These are phyloP conservation scores for Jaapia argillacea DNA, from an alignment of 768 basidiomycete species.

Conservation along the genomic window DNA sequence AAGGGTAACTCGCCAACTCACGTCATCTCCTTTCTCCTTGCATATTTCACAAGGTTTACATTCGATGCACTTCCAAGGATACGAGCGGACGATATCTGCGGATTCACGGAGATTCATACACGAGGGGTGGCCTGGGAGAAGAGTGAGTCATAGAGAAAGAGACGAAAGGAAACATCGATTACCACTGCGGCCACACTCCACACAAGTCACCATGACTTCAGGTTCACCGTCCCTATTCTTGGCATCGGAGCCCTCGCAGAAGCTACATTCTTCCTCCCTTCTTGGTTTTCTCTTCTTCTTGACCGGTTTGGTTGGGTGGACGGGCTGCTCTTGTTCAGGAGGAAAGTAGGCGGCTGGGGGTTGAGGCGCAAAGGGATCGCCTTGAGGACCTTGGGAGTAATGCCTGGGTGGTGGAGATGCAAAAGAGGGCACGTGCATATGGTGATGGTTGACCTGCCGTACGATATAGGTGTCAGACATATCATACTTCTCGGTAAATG, in stretches of 20 bases:
- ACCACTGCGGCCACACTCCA: conserved; percentile 81
- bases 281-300: conserved; percentile 35
- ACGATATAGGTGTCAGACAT: background rate
- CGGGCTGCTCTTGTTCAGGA: conserved; percentile 27
- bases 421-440: conserved; percentile 10
- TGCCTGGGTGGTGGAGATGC: conserved; percentile 24
- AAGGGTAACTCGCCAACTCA: conserved; percentile 30
- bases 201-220: conserved; percentile 72
- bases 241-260: conserved; percentile 60
- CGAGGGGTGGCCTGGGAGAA: conserved; percentile 64
- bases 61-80: conserved; percentile 83
- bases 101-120: conserved; percentile 63
- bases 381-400: conserved; percentile 69
- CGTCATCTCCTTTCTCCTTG: conserved; percentile 77
- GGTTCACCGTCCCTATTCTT: conserved; percentile 45
- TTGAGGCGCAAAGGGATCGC: conserved; percentile 75
- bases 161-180: conserved; percentile 13
- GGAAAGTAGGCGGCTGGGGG: conserved; percentile 41
- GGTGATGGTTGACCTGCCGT: conserved; percentile 5
- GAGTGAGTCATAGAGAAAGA: background rate
- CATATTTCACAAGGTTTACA: conserved; percentile 93
- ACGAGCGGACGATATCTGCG: conserved; percentile 51
- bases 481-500: conserved; percentile 9
- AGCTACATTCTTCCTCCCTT: conserved; percentile 64
- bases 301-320: conserved; percentile 28